Conservation (phyloP, 2,329 filamentous ascomycete species). For the Xylaria sp. region DNA sequence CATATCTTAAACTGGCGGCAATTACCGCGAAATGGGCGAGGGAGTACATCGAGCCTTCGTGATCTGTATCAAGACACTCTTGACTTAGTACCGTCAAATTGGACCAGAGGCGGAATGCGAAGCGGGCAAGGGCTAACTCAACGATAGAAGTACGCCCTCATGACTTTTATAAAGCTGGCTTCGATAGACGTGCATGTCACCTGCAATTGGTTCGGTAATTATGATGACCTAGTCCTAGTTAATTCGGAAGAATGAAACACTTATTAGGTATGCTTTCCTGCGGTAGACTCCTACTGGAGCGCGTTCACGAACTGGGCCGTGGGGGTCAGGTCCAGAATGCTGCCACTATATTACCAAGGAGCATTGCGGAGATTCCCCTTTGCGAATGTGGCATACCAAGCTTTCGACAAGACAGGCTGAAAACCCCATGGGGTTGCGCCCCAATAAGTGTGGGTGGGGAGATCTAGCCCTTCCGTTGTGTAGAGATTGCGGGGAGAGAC, state of each 20-base stretch:
- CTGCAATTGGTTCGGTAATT: neutral
- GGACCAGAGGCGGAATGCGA: neutral
- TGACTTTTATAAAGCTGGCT: neutral
- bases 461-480: conserved; percentile 3
- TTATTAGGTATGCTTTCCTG: neutral
- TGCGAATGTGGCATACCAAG: conserved; percentile 3
- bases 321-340: neutral
- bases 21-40: conserved; percentile 14
- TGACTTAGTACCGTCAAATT: neutral
- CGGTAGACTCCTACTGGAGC: neutral
- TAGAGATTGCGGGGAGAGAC: neutral
- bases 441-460: neutral
- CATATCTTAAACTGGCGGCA: conserved; percentile 9
- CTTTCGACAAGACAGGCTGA: conserved; percentile 4
- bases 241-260: neutral
- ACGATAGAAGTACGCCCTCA: neutral
- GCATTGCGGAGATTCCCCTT: neutral
- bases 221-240: neutral
- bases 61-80: neutral
- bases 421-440: neutral
- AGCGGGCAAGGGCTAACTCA: neutral
- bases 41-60: conserved; percentile 6
- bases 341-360: neutral
- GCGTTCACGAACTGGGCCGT: neutral
- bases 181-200: neutral